Evolutionary conservation across 2,329 filamentous ascomycete genomes (phyloP).

Genomic region (Scleromitrula shiraiana): DNA sequence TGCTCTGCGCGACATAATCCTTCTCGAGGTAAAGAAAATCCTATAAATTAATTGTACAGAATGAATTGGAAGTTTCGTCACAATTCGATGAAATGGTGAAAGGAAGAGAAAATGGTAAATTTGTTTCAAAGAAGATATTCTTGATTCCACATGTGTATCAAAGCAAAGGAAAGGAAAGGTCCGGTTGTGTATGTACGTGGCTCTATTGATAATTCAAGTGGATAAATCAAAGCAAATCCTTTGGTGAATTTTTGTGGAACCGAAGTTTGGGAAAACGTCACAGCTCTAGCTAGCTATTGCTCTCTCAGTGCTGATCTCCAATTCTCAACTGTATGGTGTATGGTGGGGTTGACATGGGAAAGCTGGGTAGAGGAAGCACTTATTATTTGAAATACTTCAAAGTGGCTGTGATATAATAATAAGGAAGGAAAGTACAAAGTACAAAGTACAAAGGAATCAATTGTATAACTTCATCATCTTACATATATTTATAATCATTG

Average conservation of each 20-base stretch:
- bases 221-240: neutral
- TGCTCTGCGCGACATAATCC: slow-evolving; percentile 66
- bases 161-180: neutral
- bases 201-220: neutral
- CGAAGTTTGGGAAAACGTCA: too few relatives aligned
- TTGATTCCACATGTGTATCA: neutral
- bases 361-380: neutral
- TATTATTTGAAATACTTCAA: neutral
- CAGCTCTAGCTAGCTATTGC: too few relatives aligned
- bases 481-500: neutral
- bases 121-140: neutral
- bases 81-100: neutral
- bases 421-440: too few relatives aligned
- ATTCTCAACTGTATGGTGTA: neutral
- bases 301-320: neutral
- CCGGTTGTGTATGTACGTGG: too few relatives aligned
- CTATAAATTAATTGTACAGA: too few relatives aligned
- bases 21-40: neutral
- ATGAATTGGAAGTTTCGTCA: neutral
- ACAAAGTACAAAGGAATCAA: neutral
- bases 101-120: neutral
- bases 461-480: neutral
- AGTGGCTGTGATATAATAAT: neutral
- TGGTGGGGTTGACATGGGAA: neutral
- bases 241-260: neutral